These are phyloP conservation scores for Macroventuria anomochaeta DNA, from an alignment of 2,329 filamentous ascomycete species.

Conservation along the genomic window DNA sequence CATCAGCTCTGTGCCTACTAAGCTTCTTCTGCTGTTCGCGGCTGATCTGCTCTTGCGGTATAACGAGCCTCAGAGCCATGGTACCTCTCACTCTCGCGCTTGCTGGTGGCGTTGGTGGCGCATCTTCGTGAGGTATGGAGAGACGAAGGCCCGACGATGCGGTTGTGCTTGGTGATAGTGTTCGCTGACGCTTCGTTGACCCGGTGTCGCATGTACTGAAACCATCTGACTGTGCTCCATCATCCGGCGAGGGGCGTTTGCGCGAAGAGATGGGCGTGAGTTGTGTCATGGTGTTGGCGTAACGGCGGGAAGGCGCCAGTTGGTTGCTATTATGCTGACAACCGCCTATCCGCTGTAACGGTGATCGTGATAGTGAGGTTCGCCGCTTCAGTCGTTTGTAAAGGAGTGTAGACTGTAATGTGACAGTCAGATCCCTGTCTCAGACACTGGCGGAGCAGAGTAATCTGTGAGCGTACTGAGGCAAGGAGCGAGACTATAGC, in stretches of 20 bases:
- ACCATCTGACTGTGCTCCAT: not conserved
- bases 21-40: conserved; percentile 17
- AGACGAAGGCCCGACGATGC: not conserved
- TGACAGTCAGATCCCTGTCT: conserved; percentile 4
- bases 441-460: not conserved
- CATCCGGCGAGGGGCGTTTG: conserved; percentile 10
- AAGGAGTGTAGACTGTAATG: not conserved
- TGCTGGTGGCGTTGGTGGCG: conserved; percentile 16
- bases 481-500: not conserved
- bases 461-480: not conserved
- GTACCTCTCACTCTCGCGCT: conserved; percentile 9
- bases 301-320: not conserved
- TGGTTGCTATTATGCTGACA: not conserved
- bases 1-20: conserved; percentile 22
- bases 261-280: conserved; percentile 11
- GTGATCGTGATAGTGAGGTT: conserved; percentile 7
- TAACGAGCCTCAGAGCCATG: conserved; percentile 23
- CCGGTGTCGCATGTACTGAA: not conserved
- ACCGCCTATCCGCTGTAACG: not conserved
- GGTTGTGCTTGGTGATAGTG: not conserved
- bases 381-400: not conserved
- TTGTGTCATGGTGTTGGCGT: conserved; percentile 4
- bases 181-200: conserved; percentile 1
- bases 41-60: conserved; percentile 15
- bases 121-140: not conserved